A percentile compares a stretch with the other conserved stretches of the same genome.
phyloP scores from a whole-genome alignment of 208 protist genomes.

The Trypanosoma boissoni region DNA sequence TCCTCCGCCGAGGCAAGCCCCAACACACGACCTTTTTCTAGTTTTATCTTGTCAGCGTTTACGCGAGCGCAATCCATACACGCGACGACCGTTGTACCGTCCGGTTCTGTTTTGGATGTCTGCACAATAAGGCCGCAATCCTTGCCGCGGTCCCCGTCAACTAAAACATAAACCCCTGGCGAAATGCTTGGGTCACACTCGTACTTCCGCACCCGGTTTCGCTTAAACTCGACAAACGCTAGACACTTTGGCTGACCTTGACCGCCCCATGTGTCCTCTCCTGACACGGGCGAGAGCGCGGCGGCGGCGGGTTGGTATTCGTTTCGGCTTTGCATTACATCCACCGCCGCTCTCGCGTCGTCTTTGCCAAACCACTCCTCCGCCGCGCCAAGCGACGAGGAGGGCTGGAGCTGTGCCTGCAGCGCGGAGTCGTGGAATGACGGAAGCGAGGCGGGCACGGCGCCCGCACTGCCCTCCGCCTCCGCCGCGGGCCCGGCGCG shows the following conservation, averaged over 20 bases:
- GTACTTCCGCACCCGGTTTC: constrained; percentile 73
- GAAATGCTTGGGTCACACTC: constrained; percentile 46
- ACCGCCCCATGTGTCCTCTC: background rate
- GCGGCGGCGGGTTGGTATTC: background rate
- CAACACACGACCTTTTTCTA: constrained; percentile 75
- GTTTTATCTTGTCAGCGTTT: constrained; percentile 66
- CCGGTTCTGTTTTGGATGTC: constrained; percentile 34
- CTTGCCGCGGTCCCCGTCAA: constrained; percentile 84
- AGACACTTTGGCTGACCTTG: constrained; percentile 28
- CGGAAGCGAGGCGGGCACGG: too few relatives aligned
- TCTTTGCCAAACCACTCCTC: background rate
- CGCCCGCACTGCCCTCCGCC: constrained; percentile 5
- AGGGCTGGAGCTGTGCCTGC: constrained; percentile 5
- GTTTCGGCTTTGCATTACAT: background rate
- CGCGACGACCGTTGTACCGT: constrained; percentile 42
- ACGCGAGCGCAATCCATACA: constrained; percentile 74
- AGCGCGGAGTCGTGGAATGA: too few relatives aligned
- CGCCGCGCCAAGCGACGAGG: background rate
- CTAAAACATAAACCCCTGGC: constrained; percentile 81
- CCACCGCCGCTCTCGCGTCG: constrained; percentile 13
- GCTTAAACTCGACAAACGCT: constrained; percentile 88
- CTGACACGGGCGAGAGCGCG: constrained; percentile 16
- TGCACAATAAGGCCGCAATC: constrained; percentile 87
- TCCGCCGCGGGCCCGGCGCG: background rate
- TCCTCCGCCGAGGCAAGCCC: constrained; percentile 65